These are phyloP conservation scores for Hymenoscyphus linearis DNA, from an alignment of 2,329 filamentous ascomycete species.

Conservation along the genomic window DNA sequence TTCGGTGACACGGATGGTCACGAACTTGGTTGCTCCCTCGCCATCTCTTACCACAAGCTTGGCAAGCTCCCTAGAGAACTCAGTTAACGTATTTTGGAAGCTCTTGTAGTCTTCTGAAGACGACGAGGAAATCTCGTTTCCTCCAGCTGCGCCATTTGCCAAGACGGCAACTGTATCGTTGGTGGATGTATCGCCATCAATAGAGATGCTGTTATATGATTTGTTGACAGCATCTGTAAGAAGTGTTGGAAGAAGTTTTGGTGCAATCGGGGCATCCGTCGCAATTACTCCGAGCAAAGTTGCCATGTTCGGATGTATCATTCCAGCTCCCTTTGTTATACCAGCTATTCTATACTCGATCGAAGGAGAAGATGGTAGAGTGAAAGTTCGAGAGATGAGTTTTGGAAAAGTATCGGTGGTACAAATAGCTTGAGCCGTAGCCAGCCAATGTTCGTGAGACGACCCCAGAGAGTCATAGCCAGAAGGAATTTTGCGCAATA, in stretches of 20 bases:
- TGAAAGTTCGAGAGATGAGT: conserved; percentile 79
- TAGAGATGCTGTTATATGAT: conserved; percentile 94
- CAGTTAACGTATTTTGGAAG: conserved; percentile 65
- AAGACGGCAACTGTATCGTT: conserved; percentile 94
- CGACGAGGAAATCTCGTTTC: conserved; percentile 52
- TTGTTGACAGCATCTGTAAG: conserved; percentile 71
- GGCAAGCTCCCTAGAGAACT: conserved; percentile 77
- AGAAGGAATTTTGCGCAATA: conserved; percentile 72
- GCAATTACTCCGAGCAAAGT: conserved; percentile 88
- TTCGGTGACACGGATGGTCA: conserved; percentile 80
- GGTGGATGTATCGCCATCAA: conserved; percentile 95
- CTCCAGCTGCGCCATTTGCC: conserved; percentile 90
- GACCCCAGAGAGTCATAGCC: conserved; percentile 67
- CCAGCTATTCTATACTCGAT: conserved; percentile 81
- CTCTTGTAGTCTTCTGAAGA: conserved; percentile 59
- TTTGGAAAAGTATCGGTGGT: conserved; percentile 99
- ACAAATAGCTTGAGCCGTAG: conserved; percentile 85
- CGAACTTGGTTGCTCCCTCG: conserved; percentile 97
- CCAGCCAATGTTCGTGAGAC: conserved; percentile 81
- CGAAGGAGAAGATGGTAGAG: conserved; percentile 70
- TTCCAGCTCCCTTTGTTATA: conserved; percentile 96
- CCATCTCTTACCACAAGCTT: conserved; percentile 94
- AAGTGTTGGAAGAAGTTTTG: conserved; percentile 60
- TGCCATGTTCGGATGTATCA: conserved; percentile 99
- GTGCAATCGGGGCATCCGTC: conserved; percentile 79